A percentile compares a stretch with the other conserved stretches of the same genome.
Conservation (phyloP, 2,329 filamentous ascomycete genomes). For the Juglanconis juglandina region DNA sequence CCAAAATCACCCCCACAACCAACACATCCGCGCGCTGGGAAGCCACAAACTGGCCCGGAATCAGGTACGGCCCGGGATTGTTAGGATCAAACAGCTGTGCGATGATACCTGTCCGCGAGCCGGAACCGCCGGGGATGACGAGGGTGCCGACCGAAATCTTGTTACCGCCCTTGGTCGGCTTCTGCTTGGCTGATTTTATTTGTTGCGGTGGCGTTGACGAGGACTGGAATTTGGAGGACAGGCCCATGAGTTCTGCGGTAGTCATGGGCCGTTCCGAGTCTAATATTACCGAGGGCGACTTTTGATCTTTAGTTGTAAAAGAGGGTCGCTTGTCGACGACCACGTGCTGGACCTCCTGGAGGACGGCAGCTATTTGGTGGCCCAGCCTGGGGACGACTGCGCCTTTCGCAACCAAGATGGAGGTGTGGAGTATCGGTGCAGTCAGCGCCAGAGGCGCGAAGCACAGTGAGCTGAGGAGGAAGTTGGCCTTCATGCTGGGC, state of each 20-base stretch:
- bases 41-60: neutral
- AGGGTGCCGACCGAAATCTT: slow-evolving; percentile 14
- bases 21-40: slow-evolving; percentile 27
- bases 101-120: neutral
- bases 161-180: neutral
- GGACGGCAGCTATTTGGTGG: neutral
- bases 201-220: neutral
- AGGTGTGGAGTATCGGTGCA: neutral
- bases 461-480: slow-evolving; percentile 9
- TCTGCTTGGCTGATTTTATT: neutral
- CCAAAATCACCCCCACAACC: slow-evolving; percentile 27
- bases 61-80: neutral
- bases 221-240: neutral
- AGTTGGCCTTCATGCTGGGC: slow-evolving; percentile 14
- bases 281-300: slow-evolving; percentile 22
- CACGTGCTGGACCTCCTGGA: slow-evolving; percentile 12
- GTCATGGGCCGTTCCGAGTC: slow-evolving; percentile 15
- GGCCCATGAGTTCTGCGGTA: slow-evolving; percentile 19
- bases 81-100: neutral
- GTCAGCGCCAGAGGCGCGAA: slow-evolving; percentile 7
- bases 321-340: slow-evolving; percentile 24
- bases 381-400: neutral
- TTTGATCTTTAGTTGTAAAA: neutral
- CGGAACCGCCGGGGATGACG: neutral
- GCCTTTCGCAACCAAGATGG: neutral